Evolutionary conservation across 1,139 yeast genomes (phyloP).

Genomic region (Sugiyamaella sp.): DNA sequence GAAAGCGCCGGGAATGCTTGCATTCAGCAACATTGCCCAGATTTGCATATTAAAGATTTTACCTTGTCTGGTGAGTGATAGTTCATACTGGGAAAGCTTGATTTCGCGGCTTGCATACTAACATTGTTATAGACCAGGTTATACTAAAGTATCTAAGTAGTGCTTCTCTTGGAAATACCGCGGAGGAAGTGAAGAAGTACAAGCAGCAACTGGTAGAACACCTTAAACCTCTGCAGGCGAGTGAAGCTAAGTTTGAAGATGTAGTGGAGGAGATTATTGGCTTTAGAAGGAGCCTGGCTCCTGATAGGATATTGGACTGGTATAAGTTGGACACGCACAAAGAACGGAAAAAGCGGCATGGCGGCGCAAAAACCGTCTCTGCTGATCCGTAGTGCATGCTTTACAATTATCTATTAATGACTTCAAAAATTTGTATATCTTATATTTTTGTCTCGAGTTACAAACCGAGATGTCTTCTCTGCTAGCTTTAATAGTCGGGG

Average conservation of each 20-base stretch:
- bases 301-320: conserved; percentile 20
- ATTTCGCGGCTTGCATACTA: conserved; percentile 3
- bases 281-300: conserved; percentile 13
- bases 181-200: conserved; percentile 31
- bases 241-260: conserved; percentile 23
- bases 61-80: conserved; percentile 28
- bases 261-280: conserved; percentile 21
- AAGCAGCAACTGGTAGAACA: conserved; percentile 24
- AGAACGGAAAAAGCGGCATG: background rate
- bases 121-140: conserved; percentile 26
- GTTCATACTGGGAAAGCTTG: background rate
- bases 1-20: conserved; percentile 37
- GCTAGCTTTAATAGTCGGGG: background rate
- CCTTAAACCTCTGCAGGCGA: conserved; percentile 5
- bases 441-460: background rate
- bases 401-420: conserved; percentile 5
- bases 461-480: background rate
- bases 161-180: conserved; percentile 33
- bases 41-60: conserved; percentile 38
- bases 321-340: conserved; percentile 5
- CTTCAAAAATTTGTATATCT: background rate
- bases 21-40: conserved; percentile 31
- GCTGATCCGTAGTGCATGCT: background rate
- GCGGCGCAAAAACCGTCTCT: background rate
- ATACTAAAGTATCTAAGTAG: conserved; percentile 30